These are phyloP conservation scores for Caryopteris hybrid DNA, from an alignment of 305 asterid genomes.

Conservation along the genomic window DNA sequence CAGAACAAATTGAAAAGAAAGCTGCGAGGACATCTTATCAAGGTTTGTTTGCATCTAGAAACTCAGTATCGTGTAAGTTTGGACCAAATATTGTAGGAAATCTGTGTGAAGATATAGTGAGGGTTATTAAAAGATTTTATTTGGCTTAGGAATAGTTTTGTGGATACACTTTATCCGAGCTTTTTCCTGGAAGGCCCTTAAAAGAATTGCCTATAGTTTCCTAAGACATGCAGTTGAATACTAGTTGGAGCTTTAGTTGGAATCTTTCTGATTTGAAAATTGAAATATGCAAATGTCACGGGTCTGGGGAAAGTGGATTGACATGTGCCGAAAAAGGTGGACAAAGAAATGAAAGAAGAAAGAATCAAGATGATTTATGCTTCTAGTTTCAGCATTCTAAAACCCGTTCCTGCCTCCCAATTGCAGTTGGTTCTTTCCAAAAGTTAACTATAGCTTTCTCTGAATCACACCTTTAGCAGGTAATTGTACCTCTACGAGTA, in stretches of 20 bases:
- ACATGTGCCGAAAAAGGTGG: background rate
- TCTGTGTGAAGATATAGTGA: background rate
- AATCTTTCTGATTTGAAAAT: background rate
- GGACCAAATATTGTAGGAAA: background rate
- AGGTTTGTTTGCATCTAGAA: conserved; percentile 35
- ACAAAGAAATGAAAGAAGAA: background rate
- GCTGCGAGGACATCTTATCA: conserved; percentile 36
- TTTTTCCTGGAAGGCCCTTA: background rate
- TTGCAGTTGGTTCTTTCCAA: conserved; percentile 5
- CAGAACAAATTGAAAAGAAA: conserved; percentile 38
- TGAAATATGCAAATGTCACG: background rate
- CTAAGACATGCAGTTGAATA: background rate
- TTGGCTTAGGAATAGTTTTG: background rate
- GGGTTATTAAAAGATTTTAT: background rate
- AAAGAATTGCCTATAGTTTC: background rate
- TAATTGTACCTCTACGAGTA: conserved; percentile 28
- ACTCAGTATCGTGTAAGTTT: background rate
- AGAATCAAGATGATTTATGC: background rate
- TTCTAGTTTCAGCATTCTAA: background rate
- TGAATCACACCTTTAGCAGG: conserved; percentile 33
- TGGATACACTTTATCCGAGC: background rate
- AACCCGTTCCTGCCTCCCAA: background rate
- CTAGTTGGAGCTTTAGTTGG: conserved; percentile 1
- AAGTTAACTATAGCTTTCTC: conserved; percentile 5
- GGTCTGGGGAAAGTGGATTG: background rate